Evolutionary conservation across 441 rosid species (phyloP), one percentile per base, ranked within the genome.

Genomic region (Populus tomentosa): DNA sequence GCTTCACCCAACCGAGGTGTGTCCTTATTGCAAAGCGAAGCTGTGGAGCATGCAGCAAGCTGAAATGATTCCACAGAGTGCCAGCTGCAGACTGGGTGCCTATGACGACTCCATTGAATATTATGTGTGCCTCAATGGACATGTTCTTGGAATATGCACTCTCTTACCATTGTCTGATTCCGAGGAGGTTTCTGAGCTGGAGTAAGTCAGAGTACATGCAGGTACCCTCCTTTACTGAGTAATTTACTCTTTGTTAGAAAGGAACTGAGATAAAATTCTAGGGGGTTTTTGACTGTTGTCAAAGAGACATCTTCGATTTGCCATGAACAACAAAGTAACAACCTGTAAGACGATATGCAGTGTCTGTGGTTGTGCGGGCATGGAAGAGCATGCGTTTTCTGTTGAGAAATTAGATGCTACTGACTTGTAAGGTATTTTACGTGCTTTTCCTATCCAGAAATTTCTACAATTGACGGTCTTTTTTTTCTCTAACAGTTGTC

Each of bases 11-110:
- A 87, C 92, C 1, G 97, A 92, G 61, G 89, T 85, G 71, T 96
- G 98, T 82, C 98, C 99, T 16, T 96, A 96, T 79, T 94, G 98
- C 75, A 96, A 94, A 81, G 96, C 97, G 5, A 96, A 89, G 83
- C 73, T 92, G 81, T 96, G 99, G 99, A 91, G 90, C 87, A 96
- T 96, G 98, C 87, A 82, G 76, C 91, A 90, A 86, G 97, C 99
- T 59, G 88, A 86, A 81, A 91, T 95, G 99, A 89, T 95, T 83
- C 99, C 99, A 1, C 93, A 79, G 77, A 95, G 94, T 83, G 97
- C 97, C 77, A 95, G 97, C 86, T 92, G 94, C 81, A 84, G 97
- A 83, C 83, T 94, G 87, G 98, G 94, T 50, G 87, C 99, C 71
- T 92, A 94, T 79, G 97, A 94, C 75, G 99, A 95, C 78, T 88